Conservation (phyloP, 2,329 filamentous ascomycete genomes). For the Thielaviopsis cerberus region DNA sequence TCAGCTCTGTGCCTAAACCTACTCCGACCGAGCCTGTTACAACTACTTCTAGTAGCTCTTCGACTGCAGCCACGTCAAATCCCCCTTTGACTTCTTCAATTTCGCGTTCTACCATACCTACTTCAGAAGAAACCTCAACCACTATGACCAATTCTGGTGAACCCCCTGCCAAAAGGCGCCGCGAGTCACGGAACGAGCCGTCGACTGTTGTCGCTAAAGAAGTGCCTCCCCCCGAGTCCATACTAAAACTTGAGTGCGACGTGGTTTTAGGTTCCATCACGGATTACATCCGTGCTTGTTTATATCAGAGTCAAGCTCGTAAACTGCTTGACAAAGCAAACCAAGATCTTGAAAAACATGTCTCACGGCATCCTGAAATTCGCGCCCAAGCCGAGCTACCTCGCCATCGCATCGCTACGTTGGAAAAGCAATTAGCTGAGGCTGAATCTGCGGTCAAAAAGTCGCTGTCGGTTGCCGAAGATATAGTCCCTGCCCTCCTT, state of each 20-base stretch:
- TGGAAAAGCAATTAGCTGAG: background rate
- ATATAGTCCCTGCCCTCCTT: background rate
- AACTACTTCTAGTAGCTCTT: background rate
- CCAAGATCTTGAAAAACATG: slow-evolving; percentile 1
- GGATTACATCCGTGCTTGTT: background rate
- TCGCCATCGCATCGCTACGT: background rate
- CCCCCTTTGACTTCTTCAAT: background rate
- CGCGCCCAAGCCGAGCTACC: slow-evolving; percentile 1
- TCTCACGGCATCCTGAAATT: slow-evolving; percentile 2
- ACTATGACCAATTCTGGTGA: background rate
- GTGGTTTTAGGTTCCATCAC: background rate
- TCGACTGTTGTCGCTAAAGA: background rate
- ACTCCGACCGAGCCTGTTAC: background rate
- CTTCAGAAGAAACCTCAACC: background rate
- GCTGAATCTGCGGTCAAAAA: background rate
- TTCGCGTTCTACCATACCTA: background rate
- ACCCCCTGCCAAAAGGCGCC: background rate
- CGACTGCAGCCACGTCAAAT: background rate
- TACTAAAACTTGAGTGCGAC: background rate
- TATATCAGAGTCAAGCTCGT: background rate
- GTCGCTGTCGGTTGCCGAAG: background rate
- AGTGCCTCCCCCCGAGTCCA: background rate
- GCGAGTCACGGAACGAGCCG: background rate
- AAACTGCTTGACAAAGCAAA: background rate
- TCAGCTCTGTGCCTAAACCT: background rate